These are phyloP conservation scores for Xerocomellus intermedius DNA, from an alignment of 768 basidiomycete genomes.

Conservation along the genomic window DNA sequence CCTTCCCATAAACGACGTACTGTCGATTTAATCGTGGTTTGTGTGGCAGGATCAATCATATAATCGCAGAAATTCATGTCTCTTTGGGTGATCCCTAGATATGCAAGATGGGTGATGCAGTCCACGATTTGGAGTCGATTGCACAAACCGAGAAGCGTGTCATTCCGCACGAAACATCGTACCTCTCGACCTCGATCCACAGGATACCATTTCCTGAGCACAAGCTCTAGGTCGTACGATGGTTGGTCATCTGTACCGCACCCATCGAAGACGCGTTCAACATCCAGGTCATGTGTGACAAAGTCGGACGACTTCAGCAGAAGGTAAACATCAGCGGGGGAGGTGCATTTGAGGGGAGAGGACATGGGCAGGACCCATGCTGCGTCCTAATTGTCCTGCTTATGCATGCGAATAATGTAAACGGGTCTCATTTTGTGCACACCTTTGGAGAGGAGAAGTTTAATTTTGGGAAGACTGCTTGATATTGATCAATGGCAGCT, in stretches of 20 bases:
- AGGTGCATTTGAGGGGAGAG: slow-evolving; percentile 81
- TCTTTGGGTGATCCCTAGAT: slow-evolving; percentile 77
- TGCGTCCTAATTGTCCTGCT: slow-evolving; percentile 63
- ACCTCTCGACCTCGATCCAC: slow-evolving; percentile 83
- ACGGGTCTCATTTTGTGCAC: slow-evolving; percentile 15
- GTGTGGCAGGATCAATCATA: slow-evolving; percentile 61
- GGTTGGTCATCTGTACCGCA: slow-evolving; percentile 37
- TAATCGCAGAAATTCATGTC: slow-evolving; percentile 90
- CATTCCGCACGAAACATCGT: slow-evolving; percentile 83
- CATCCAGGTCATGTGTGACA: slow-evolving; percentile 71
- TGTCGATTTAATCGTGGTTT: slow-evolving; percentile 48
- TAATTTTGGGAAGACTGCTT: slow-evolving; percentile 91
- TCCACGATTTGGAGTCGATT: background rate
- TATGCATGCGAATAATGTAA: background rate
- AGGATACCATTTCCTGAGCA: slow-evolving; percentile 88
- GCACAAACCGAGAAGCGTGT: slow-evolving; percentile 63
- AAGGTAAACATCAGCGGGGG: slow-evolving; percentile 88
- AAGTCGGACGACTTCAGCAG: slow-evolving; percentile 93
- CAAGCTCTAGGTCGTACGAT: slow-evolving; percentile 72
- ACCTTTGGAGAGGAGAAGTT: slow-evolving; percentile 96
- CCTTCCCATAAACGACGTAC: slow-evolving; percentile 66
- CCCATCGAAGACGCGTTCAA: slow-evolving; percentile 62
- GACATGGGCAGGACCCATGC: slow-evolving; percentile 86
- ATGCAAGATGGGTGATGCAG: background rate
- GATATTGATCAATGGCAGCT: slow-evolving; percentile 61